Base-by-base conservation (phyloP, 768 basidiomycete species). In the Auricularia sp. region DNA sequence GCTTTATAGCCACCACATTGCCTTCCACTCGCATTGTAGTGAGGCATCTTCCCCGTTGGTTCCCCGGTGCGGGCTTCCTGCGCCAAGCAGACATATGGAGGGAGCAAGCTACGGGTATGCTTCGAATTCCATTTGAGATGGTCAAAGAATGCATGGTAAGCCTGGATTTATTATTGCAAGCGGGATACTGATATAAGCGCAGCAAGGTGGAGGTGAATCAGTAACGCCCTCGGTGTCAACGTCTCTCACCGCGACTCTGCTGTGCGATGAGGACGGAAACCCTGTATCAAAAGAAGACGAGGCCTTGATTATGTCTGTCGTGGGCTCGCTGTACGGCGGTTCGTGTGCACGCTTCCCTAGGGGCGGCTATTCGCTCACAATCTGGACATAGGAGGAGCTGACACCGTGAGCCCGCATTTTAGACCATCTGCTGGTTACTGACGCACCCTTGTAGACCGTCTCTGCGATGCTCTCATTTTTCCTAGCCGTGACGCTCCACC, bases 401-500 rank as follows among this genome's bases (percentile, higher is more conserved):
- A 51, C 51, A 63, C 47, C 13, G 39, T 42, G 39, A 18, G 59
- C 24, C 7, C 18, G 18, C 16, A 29, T 16, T 18, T 61, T 29
- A 16, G 13, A 34, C 42, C 42, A 11, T 34, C 1, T 3, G 29
- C n/a, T 13, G 39, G 18, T 6, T 3, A 24, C 33, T 39, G 45
- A 39, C 65, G 7, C 39, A 14, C 39, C 7, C 8, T 42, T 42
- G 39, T 14, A 42, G 72, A 72, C 68, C 1, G 65, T 62, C 39
- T 65, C 69, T 24, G 63, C 63, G 1, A 18, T 64, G 13, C 54
- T 54, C 3, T 65, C 62, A 33, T 63, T 65, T 45, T 24, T 70
- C 29, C 63, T 72, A 34, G 69, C 68, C 21, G 71, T 74, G 72
- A 59, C 69, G 6, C 66, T 71, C 16, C 68, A 69, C 59, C 73